Percentiles rank a stretch among this genome's conserved stretches.
Evolutionary conservation across 2,329 filamentous ascomycete species (phyloP).

Genomic region (Colletotrichum ledebouriae): DNA sequence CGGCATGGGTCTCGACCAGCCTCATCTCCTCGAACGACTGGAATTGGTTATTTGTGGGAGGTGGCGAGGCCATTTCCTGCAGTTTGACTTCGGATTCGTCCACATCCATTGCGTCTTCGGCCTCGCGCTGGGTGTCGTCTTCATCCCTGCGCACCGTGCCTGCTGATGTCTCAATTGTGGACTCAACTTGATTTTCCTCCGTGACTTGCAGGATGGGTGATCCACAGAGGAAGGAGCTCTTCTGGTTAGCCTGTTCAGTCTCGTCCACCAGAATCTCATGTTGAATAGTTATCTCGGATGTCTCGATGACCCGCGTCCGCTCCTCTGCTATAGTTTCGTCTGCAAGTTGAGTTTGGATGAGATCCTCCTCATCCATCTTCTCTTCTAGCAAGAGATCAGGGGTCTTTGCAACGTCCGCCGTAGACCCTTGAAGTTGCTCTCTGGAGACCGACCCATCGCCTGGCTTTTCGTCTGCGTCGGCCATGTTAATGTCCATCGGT

Average conservation of each 20-base stretch:
- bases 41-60: constrained; percentile 8
- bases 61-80: constrained; percentile 11
- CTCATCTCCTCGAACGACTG: constrained; percentile 19
- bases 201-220: neutral
- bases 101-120: constrained; percentile 33
- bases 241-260: neutral
- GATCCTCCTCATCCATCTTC: constrained; percentile 20
- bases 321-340: constrained; percentile 51
- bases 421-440: constrained; percentile 14
- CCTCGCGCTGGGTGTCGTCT: neutral
- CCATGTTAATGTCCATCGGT: constrained; percentile 33
- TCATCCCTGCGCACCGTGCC: neutral
- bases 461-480: constrained; percentile 34
- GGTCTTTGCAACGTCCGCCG: constrained; percentile 32
- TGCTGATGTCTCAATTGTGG: neutral
- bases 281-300: neutral
- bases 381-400: constrained; percentile 30
- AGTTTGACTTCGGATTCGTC: constrained; percentile 13
- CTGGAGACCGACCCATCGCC: constrained; percentile 11
- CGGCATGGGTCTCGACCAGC: constrained; percentile 5
- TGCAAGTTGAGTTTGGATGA: constrained; percentile 37
- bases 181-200: constrained; percentile 1
- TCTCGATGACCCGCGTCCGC: constrained; percentile 46
- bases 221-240: neutral
- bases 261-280: neutral